Percentiles rank a stretch among this genome's conserved stretches.
phyloP scores from a whole-genome alignment of 768 basidiomycete species.

The Hericium coralloides region DNA sequence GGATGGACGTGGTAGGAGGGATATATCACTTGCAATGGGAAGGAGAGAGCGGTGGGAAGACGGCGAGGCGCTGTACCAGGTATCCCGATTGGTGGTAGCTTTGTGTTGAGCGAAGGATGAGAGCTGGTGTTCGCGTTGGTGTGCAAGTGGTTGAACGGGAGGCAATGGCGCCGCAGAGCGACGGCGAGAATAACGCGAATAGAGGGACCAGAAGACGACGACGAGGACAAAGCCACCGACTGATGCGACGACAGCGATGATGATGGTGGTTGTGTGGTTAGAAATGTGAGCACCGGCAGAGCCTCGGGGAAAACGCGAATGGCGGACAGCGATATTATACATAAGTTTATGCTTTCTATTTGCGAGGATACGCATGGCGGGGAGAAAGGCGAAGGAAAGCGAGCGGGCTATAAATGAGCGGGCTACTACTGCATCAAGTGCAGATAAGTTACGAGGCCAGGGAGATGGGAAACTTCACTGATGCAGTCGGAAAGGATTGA shows the following conservation, averaged over 20 bases:
- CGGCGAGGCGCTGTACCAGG: conserved; percentile 18
- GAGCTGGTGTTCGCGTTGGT: conserved; percentile 45
- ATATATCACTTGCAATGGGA: conserved; percentile 23
- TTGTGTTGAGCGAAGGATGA: conserved; percentile 28
- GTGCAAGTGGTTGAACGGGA: conserved; percentile 56
- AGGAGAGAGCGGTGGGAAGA: conserved; percentile 10
- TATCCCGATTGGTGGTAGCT: conserved; percentile 9
- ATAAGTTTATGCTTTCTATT: neutral
- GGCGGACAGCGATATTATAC: neutral
- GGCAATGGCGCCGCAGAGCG: conserved; percentile 41
- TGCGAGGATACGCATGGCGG: neutral
- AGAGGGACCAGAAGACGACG: conserved; percentile 28
- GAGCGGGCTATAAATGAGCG: neutral
- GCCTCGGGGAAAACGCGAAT: conserved; percentile 3
- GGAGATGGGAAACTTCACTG: too few relatives aligned
- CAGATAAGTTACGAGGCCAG: neutral
- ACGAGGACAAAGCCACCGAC: conserved; percentile 32
- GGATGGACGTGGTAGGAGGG: conserved; percentile 20
- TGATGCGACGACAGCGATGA: conserved; percentile 37
- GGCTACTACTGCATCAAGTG: conserved; percentile 1
- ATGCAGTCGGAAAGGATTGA: too few relatives aligned
- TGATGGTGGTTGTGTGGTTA: conserved; percentile 33
- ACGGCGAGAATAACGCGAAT: conserved; percentile 26
- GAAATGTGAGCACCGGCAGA: neutral
- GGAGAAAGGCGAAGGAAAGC: neutral